A percentile compares a stretch with the other conserved stretches of the same genome.
These are phyloP conservation scores for Xylariaceae sp. DNA, from an alignment of 2,329 filamentous ascomycete genomes.

Conservation along the genomic window DNA sequence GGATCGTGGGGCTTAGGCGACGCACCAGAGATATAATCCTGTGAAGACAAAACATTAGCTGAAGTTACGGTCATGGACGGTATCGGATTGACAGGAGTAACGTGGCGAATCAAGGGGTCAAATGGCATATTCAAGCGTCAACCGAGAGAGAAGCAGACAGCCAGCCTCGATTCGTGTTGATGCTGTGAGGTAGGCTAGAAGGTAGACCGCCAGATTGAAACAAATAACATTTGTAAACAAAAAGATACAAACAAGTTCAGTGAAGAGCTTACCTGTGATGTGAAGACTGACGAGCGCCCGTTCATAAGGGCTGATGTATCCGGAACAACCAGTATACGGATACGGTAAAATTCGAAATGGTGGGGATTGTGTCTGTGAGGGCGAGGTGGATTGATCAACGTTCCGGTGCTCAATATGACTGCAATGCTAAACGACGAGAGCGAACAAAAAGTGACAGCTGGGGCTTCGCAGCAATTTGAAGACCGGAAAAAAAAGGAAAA, in stretches of 20 bases:
- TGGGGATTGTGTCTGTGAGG: conserved; percentile 10
- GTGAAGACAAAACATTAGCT: conserved; percentile 39
- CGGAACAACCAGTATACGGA: conserved; percentile 16
- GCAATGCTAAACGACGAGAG: conserved; percentile 12
- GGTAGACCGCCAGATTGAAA: neutral
- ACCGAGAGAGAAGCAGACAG: neutral
- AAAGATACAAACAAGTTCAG: neutral
- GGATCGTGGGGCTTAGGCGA: conserved; percentile 27
- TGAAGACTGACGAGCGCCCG: conserved; percentile 78
- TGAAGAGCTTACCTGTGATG: conserved; percentile 65
- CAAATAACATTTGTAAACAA: neutral
- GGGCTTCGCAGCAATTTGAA: conserved; percentile 13
- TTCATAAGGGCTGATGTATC: conserved; percentile 68
- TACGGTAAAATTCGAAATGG: conserved; percentile 15
- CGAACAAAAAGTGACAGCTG: neutral
- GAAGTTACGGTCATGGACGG: conserved; percentile 16
- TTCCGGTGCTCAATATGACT: neutral
- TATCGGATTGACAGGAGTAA: neutral
- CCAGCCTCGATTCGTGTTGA: too few relatives aligned
- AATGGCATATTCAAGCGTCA: neutral
- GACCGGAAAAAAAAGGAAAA: conserved; percentile 7
- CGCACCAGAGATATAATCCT: conserved; percentile 75
- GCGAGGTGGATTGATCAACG: conserved; percentile 4
- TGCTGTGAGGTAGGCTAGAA: too few relatives aligned
- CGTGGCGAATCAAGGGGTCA: neutral